These are phyloP conservation scores for Tanacetum coccineum DNA, from an alignment of 129 eudicot species.

Conservation along the genomic window DNA sequence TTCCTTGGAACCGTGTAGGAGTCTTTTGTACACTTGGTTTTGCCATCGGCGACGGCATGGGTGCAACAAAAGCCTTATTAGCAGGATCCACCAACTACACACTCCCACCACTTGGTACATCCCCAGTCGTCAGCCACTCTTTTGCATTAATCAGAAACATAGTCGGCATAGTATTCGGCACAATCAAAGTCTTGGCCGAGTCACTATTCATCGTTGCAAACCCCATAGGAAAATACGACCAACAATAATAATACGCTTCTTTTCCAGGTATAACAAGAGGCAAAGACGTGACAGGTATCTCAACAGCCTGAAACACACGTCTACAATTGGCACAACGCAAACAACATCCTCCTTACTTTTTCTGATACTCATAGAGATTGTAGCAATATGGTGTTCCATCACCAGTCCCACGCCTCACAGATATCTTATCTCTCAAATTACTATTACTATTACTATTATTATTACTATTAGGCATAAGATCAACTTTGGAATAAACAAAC, in stretches of 20 bases:
- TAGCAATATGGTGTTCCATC: constrained; percentile 65
- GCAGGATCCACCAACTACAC: constrained; percentile 21
- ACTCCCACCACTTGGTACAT: constrained; percentile 15
- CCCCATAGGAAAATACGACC: constrained; percentile 89
- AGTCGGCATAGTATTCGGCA: constrained; percentile 58
- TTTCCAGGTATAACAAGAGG: constrained; percentile 65
- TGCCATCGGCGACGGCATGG: neutral
- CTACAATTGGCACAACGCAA: constrained; percentile 57
- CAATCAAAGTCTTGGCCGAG: neutral
- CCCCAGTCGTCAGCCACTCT: constrained; percentile 16
- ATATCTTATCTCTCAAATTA: constrained; percentile 39
- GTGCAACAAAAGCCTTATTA: constrained; percentile 21
- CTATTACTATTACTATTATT: constrained; percentile 13
- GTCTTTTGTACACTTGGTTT: neutral
- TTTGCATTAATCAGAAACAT: constrained; percentile 22
- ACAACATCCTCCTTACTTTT: constrained; percentile 54
- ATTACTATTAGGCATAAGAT: constrained; percentile 20
- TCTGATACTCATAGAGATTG: constrained; percentile 63
- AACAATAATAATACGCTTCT: constrained; percentile 72
- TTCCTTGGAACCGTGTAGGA: constrained; percentile 32
- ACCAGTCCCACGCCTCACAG: constrained; percentile 39
- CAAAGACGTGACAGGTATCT: constrained; percentile 37
- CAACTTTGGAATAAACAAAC: constrained; percentile 31
- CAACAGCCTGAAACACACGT: constrained; percentile 56
- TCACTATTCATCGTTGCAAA: constrained; percentile 33